A percentile compares a stretch with the other conserved stretches of the same genome.
phyloP scores from a whole-genome alignment of 139 green algal species.

The Coelastrella sp. region DNA sequence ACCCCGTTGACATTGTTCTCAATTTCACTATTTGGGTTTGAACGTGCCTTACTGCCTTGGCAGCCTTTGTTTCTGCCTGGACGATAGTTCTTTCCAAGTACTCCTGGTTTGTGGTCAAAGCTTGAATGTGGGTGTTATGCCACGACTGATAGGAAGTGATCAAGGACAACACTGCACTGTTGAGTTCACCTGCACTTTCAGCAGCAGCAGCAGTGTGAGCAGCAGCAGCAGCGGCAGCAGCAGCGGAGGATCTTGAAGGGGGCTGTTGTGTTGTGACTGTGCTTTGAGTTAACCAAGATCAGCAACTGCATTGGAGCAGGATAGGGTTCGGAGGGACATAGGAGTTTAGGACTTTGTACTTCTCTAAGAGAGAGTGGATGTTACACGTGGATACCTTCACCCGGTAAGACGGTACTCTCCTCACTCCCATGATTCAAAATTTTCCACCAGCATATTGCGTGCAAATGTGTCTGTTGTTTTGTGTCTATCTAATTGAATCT shows the following conservation, averaged over 20 bases:
- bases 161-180: background rate
- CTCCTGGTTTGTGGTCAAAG: slow-evolving; percentile 31
- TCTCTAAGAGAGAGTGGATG: no score
- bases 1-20: background rate
- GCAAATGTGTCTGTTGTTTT: no score
- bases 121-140: background rate
- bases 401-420: background rate
- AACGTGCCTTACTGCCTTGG: slow-evolving; percentile 14
- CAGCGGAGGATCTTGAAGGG: background rate
- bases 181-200: background rate
- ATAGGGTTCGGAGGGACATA: no score
- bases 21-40: background rate
- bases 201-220: background rate
- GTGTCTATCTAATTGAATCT: no score
- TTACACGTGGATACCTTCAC: no score
- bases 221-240: background rate
- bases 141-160: slow-evolving; percentile 7
- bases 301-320: no score
- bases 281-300: no score
- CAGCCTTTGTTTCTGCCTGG: slow-evolving; percentile 24
- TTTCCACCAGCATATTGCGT: no score
- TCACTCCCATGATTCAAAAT: no score
- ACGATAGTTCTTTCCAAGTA: slow-evolving; percentile 22
- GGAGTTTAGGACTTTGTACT: no score
- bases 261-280: no score